These are phyloP conservation scores for Auricularia heimuer DNA, from an alignment of 768 basidiomycete genomes.

Conservation along the genomic window DNA sequence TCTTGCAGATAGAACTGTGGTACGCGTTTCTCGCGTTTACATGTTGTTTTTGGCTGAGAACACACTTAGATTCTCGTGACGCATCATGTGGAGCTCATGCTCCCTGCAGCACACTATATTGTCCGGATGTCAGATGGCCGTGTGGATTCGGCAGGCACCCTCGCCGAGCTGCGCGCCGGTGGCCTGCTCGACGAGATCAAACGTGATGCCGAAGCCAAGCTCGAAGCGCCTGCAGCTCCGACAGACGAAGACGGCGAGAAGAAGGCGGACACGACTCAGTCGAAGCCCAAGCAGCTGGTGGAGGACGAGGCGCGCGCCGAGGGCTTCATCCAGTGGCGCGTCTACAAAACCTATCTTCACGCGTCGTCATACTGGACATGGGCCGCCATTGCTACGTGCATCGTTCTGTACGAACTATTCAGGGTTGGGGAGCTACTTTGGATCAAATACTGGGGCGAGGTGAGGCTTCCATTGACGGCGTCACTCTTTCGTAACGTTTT, in stretches of 20 bases:
- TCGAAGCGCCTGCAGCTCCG: background rate
- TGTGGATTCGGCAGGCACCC: constrained; percentile 24
- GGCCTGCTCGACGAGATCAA: constrained; percentile 22
- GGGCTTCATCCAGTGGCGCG: constrained; percentile 14
- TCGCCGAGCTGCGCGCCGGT: constrained; percentile 20
- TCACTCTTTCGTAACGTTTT: background rate
- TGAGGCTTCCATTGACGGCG: background rate
- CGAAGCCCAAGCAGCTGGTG: constrained; percentile 9
- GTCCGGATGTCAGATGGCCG: constrained; percentile 27
- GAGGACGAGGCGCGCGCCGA: constrained; percentile 14
- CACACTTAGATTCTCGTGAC: constrained; percentile 22
- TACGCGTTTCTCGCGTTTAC: background rate
- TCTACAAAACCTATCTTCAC: constrained; percentile 19
- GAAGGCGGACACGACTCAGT: constrained; percentile 12
- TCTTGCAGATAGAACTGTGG: constrained; percentile 18
- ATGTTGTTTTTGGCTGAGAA: constrained; percentile 1
- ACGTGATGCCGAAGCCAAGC: constrained; percentile 15
- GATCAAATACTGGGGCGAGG: constrained; percentile 27
- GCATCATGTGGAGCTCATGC: constrained; percentile 30
- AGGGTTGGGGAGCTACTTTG: constrained; percentile 11
- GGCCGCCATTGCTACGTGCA: constrained; percentile 4
- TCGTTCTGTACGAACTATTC: background rate
- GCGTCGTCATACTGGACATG: constrained; percentile 12
- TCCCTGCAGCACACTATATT: constrained; percentile 24
- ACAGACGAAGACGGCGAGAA: constrained; percentile 19